Evolutionary conservation across 331 rosid genomes (phyloP), one percentile per base, ranked within the genome.

Genomic region (Quercus phellos): DNA sequence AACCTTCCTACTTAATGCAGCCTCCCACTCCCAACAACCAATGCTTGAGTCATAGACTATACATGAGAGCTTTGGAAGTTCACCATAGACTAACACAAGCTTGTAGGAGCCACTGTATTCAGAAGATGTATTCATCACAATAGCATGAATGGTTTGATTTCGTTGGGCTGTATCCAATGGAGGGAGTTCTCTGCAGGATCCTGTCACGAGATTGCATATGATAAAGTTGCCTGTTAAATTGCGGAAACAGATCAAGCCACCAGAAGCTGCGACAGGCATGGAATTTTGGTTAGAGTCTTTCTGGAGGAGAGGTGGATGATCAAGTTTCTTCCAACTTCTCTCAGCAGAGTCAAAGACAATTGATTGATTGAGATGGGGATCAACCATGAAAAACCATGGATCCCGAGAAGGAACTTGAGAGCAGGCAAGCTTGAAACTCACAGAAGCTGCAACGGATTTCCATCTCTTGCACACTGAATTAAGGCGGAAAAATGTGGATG

Each of bases 321-420:
- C 81, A 68, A 95, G 93, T 42, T 78, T 89, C 79, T 89, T 94
- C 98, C 98, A 95, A 63, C 60, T 85, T 51, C 77, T 82, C 81
- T 92, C 97, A n/a, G 97, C 82, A 32, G 96, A 82, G 86, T 92
- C 98, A 72, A 88, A 95, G 76, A 89, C 75, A 17, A 95, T 67
- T 4, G 94, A 87, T 58, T 74, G 88, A 77, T 85, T 85, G 78
- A 87, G 91, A 77, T 73, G 78, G 50, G 97, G 90, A 79, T 92
- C 85, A 30, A 95, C 96, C 99, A 95, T 91, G 85, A 91, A 76
- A 84, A 95, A 95, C 97, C 98, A 95, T 42, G 99, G 98, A 69
- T 90, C 96, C 35, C 98, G 77, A 0, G 90, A 82, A 32, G 98
- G 93, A 55, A 95, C 51, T 34, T 46, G 78, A 1, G 97, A 91